A percentile compares a stretch with the other conserved stretches of the same genome.
These are phyloP conservation scores for Penicillium sp. DNA, from an alignment of 2,329 filamentous ascomycete species.

Conservation along the genomic window DNA sequence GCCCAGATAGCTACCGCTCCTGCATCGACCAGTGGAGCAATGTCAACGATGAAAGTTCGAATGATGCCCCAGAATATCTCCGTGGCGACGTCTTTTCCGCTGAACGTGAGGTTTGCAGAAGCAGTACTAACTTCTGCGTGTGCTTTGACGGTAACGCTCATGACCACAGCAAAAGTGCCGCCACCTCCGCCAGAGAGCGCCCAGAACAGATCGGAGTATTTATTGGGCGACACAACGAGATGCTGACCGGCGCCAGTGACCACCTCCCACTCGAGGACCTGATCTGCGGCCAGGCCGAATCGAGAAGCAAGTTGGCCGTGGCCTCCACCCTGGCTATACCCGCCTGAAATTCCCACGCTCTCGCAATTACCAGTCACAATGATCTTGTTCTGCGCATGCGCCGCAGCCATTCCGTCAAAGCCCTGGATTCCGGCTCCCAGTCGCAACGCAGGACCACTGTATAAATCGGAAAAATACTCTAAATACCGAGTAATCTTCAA, in stretches of 20 bases:
- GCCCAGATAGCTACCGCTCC: slow-evolving; percentile 14
- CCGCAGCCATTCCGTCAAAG: slow-evolving; percentile 10
- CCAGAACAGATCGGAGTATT: slow-evolving; percentile 26
- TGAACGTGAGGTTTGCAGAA: slow-evolving; percentile 12
- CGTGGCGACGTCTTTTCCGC: background rate
- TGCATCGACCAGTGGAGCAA: slow-evolving; percentile 12
- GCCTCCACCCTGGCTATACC: slow-evolving; percentile 45
- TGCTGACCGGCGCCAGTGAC: slow-evolving; percentile 35
- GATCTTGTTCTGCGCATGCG: slow-evolving; percentile 3
- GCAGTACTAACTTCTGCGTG: slow-evolving; percentile 12
- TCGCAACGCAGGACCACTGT: slow-evolving; percentile 11
- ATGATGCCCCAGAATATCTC: slow-evolving; percentile 9
- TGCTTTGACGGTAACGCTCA: slow-evolving; percentile 13
- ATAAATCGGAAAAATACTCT: slow-evolving; percentile 9
- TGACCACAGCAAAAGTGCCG: slow-evolving; percentile 19
- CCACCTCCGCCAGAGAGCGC: slow-evolving; percentile 24
- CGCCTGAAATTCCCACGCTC: slow-evolving; percentile 28
- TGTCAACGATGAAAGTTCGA: slow-evolving; percentile 1
- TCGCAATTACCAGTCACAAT: slow-evolving; percentile 8
- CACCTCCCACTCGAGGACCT: slow-evolving; percentile 38
- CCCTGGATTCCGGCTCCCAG: slow-evolving; percentile 17
- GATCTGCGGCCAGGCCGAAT: slow-evolving; percentile 43
- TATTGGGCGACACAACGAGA: slow-evolving; percentile 14
- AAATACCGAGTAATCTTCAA: slow-evolving; percentile 36
- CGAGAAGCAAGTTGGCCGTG: slow-evolving; percentile 46